Conservation (phyloP, 257 asterid species). For the Primulina tabacum region DNA sequence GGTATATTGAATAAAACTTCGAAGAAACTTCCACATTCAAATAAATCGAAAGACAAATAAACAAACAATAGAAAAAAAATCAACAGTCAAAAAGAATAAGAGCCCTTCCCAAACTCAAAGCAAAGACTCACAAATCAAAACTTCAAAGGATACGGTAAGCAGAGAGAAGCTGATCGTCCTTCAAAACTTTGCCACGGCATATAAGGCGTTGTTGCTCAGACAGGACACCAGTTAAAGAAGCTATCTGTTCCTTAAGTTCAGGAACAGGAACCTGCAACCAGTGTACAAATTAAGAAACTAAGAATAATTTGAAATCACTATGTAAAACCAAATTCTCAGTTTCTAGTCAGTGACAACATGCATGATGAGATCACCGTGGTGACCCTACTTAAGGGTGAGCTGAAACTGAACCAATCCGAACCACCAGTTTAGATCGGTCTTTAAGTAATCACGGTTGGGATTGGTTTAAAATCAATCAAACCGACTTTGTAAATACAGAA, state of each 20-base stretch:
- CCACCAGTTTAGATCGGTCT: too few relatives aligned
- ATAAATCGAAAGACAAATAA: not conserved
- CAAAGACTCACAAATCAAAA: constrained; percentile 21
- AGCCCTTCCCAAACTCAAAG: constrained; percentile 12
- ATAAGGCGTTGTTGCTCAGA: constrained; percentile 97
- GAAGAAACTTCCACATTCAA: constrained; percentile 6
- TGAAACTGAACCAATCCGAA: too few relatives aligned
- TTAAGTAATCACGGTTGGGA: too few relatives aligned
- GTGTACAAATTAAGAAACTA: constrained; percentile 18
- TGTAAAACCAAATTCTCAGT: not conserved
- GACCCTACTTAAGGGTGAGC: not conserved
- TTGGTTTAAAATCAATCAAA: not conserved
- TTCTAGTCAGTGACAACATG: constrained; percentile 6
- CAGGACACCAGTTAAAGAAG: constrained; percentile 81
- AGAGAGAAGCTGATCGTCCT: constrained; percentile 93
- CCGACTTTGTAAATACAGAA: too few relatives aligned
- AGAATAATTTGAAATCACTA: not conserved
- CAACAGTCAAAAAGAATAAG: constrained; percentile 13
- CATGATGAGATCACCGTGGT: not conserved
- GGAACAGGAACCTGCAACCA: constrained; percentile 86
- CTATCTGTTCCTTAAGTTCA: constrained; percentile 80
- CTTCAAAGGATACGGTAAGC: constrained; percentile 92
- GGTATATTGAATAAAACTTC: not conserved
- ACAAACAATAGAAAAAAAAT: not conserved
- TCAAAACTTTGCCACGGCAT: constrained; percentile 96